Evolutionary conservation across 2,329 filamentous ascomycete species (phyloP).

Genomic region (Ophiocordyceps polyrhachis-furcata): DNA sequence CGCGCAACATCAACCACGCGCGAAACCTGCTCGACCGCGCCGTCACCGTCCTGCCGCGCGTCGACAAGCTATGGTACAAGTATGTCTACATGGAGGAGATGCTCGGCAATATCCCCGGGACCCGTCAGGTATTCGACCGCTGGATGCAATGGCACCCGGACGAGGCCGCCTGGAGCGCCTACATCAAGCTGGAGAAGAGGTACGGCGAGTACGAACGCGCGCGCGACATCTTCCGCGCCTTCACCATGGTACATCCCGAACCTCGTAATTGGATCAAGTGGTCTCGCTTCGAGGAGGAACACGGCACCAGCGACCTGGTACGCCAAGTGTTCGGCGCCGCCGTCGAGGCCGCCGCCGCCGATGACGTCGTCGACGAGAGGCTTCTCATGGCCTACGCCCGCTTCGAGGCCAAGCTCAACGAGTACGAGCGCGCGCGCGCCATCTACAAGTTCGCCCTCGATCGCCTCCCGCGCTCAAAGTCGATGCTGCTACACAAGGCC

Average conservation of each 20-base stretch:
- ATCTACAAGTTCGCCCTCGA: slow-evolving; percentile 97
- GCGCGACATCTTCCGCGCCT: slow-evolving; percentile 75
- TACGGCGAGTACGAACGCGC: slow-evolving; percentile 85
- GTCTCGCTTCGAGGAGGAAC: slow-evolving; percentile 93
- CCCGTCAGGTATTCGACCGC: slow-evolving; percentile 82
- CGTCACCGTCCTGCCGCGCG: slow-evolving; percentile 74
- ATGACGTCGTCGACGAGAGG: slow-evolving; percentile 91
- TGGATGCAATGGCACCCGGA: slow-evolving; percentile 99
- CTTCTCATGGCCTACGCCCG: slow-evolving; percentile 91
- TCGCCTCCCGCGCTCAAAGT: slow-evolving; percentile 73
- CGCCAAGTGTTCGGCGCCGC: slow-evolving; percentile 80
- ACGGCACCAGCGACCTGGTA: slow-evolving; percentile 77
- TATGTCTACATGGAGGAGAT: slow-evolving; percentile 99
- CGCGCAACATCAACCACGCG: slow-evolving; percentile 86
- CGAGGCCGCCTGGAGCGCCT: slow-evolving; percentile 85
- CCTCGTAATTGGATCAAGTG: slow-evolving; percentile 98
- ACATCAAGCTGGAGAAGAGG: slow-evolving; percentile 92
- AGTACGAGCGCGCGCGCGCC: slow-evolving; percentile 79
- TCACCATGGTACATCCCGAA: slow-evolving; percentile 84
- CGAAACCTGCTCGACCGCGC: slow-evolving; percentile 86
- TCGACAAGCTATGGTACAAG: slow-evolving; percentile 98
- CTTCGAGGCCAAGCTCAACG: slow-evolving; percentile 86
- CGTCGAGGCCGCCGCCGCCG: slow-evolving; percentile 72
- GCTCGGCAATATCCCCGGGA: slow-evolving; percentile 81
- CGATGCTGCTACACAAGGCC: slow-evolving; percentile 69